A percentile compares a stretch with the other conserved stretches of the same genome.
These are phyloP conservation scores for Podospora australis DNA, from an alignment of 495 filamentous ascomycete species.

Conservation along the genomic window DNA sequence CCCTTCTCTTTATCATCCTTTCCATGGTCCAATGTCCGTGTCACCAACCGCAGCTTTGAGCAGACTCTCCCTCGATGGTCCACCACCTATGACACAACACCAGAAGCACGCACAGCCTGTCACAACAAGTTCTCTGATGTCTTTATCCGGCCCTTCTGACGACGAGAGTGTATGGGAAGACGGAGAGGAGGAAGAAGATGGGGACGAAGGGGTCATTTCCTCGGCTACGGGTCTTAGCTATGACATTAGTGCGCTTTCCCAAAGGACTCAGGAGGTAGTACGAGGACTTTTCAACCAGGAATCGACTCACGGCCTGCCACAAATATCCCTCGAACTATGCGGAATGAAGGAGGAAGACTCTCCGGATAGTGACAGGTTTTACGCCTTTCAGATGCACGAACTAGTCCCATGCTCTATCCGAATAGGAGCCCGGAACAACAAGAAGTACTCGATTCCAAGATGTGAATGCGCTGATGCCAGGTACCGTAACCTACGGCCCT, in stretches of 20 bases:
- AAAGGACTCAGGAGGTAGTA: slow-evolving; percentile 16
- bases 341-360: slow-evolving; percentile 28
- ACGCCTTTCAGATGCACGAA: slow-evolving; percentile 43
- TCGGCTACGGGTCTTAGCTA: slow-evolving; percentile 35
- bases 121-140: slow-evolving; percentile 5
- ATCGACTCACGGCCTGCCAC: slow-evolving; percentile 21
- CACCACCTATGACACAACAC: slow-evolving; percentile 20
- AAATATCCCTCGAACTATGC: slow-evolving; percentile 38
- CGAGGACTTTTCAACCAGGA: slow-evolving; percentile 17
- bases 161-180: slow-evolving; percentile 24
- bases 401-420: slow-evolving; percentile 39
- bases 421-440: slow-evolving; percentile 30
- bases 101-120: slow-evolving; percentile 20
- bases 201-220: slow-evolving; percentile 24
- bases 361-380: slow-evolving; percentile 31
- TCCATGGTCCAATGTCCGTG: slow-evolving; percentile 21
- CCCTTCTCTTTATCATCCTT: not conserved
- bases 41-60: slow-evolving; percentile 33
- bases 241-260: slow-evolving; percentile 19
- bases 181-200: slow-evolving; percentile 29
- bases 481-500: slow-evolving; percentile 24
- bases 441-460: slow-evolving; percentile 28
- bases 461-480: slow-evolving; percentile 36
- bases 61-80: slow-evolving; percentile 36
- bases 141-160: slow-evolving; percentile 14